Percentiles rank a stretch among this genome's conserved stretches.
Evolutionary conservation across 2,329 filamentous ascomycete genomes (phyloP).

Genomic region (Fusarium odoratissimum): DNA sequence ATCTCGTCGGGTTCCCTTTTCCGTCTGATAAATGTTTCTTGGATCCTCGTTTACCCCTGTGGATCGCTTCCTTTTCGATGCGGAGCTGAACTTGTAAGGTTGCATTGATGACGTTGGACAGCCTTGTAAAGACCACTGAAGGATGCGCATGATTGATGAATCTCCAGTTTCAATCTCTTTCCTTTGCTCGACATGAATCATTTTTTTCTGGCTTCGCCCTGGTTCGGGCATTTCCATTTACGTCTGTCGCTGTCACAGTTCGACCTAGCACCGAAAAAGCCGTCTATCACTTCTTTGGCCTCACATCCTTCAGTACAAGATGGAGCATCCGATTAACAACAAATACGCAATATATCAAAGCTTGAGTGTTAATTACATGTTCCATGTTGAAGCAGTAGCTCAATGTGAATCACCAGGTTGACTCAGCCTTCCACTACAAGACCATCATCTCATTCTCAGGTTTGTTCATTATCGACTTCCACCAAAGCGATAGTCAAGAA

Average conservation of each 20-base stretch:
- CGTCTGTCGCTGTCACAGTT: neutral
- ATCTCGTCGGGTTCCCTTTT: neutral
- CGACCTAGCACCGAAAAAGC: neutral
- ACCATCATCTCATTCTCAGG: fast-evolving
- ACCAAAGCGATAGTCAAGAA: neutral
- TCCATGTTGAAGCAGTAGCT: too few species aligned
- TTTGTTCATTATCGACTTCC: neutral
- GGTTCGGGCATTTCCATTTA: neutral
- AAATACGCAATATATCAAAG: fast-evolving
- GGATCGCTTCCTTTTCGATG: neutral
- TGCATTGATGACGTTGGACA: neutral
- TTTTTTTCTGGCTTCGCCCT: neutral
- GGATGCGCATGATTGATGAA: neutral
- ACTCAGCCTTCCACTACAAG: neutral
- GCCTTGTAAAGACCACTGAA: neutral
- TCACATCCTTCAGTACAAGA: fast-evolving
- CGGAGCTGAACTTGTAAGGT: neutral
- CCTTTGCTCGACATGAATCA: neutral
- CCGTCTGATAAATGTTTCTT: neutral
- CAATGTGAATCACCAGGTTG: fast-evolving
- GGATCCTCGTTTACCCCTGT: neutral
- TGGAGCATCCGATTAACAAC: fast-evolving
- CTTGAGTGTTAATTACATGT: fast-evolving
- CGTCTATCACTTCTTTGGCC: neutral
- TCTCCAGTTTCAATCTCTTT: neutral